These are phyloP conservation scores for Xylaria bambusicola DNA, from an alignment of 495 filamentous ascomycete species.

Conservation along the genomic window DNA sequence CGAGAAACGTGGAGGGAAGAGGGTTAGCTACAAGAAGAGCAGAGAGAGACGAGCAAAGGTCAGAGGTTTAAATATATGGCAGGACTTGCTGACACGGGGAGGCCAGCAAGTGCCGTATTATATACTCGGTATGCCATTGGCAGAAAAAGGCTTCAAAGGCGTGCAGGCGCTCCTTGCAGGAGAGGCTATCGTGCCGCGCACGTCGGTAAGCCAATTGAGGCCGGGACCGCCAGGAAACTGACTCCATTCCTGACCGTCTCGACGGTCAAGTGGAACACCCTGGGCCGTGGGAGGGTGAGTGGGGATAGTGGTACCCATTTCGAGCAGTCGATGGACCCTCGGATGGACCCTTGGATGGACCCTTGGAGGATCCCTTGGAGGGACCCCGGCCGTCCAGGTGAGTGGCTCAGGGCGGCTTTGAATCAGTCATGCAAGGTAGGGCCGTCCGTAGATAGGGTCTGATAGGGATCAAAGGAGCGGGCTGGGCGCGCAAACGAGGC, in stretches of 20 bases:
- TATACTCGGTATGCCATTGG: not conserved
- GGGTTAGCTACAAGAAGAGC: not conserved
- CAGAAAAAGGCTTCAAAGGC: not conserved
- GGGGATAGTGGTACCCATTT: not conserved
- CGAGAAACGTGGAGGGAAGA: not conserved
- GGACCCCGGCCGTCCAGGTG: slow-evolving; percentile 3
- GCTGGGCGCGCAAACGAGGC: slow-evolving; percentile 9
- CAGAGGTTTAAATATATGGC: not conserved
- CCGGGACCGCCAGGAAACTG: slow-evolving; percentile 15
- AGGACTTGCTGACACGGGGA: slow-evolving; percentile 3
- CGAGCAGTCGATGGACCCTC: not conserved
- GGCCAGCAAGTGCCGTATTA: not conserved
- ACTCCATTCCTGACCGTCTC: slow-evolving; percentile 19
- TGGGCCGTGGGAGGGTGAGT: slow-evolving; percentile 6
- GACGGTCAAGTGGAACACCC: slow-evolving; percentile 10
- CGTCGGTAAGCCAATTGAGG: slow-evolving; percentile 11
- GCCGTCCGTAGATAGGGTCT: too few species aligned
- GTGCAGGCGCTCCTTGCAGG: not conserved
- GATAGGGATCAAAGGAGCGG: slow-evolving; percentile 12
- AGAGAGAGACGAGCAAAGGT: not conserved
- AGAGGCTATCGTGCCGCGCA: slow-evolving; percentile 16
- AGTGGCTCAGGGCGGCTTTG: slow-evolving; percentile 15
- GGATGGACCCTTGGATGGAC: too few species aligned
- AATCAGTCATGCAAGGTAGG: slow-evolving; percentile 22
- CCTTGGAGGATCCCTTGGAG: too few species aligned